A percentile compares a stretch with the other conserved stretches of the same genome.
Evolutionary conservation across 352 stramenopile species (phyloP).

Genomic region (Phytophthora boehmeriae): DNA sequence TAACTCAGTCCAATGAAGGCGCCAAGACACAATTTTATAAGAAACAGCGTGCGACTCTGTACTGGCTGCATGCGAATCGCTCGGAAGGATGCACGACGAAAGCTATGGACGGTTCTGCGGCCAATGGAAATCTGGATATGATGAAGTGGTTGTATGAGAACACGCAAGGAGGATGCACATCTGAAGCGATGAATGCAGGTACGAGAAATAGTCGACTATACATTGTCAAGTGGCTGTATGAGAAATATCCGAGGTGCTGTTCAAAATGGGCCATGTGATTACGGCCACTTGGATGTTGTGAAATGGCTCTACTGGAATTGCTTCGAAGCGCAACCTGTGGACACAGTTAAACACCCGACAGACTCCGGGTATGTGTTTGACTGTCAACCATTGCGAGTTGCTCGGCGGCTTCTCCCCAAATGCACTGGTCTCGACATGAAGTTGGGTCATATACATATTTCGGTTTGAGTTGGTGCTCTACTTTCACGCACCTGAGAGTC

Average conservation of each 20-base stretch:
- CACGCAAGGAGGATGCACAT: neutral
- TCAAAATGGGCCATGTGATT: neutral
- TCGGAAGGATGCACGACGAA: no score
- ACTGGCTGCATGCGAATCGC: neutral
- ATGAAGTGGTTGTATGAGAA: no score
- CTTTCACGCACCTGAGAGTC: no score
- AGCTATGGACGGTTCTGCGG: no score
- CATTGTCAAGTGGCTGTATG: neutral
- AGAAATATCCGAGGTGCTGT: neutral
- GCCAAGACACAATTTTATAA: no score
- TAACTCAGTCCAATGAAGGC: no score
- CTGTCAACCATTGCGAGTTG: neutral
- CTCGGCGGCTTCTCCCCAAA: neutral
- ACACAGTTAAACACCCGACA: neutral
- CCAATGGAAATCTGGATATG: no score
- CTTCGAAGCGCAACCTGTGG: neutral
- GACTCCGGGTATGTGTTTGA: neutral
- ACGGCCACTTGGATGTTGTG: neutral
- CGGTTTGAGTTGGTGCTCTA: neutral
- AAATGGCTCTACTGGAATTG: no score
- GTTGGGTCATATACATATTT: neutral
- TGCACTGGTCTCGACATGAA: neutral
- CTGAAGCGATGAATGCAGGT: neutral
- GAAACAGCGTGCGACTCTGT: neutral
- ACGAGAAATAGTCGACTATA: neutral